These are phyloP conservation scores for Paracoccidioides brasiliensis DNA, from an alignment of 2,329 filamentous ascomycete species.

Conservation along the genomic window DNA sequence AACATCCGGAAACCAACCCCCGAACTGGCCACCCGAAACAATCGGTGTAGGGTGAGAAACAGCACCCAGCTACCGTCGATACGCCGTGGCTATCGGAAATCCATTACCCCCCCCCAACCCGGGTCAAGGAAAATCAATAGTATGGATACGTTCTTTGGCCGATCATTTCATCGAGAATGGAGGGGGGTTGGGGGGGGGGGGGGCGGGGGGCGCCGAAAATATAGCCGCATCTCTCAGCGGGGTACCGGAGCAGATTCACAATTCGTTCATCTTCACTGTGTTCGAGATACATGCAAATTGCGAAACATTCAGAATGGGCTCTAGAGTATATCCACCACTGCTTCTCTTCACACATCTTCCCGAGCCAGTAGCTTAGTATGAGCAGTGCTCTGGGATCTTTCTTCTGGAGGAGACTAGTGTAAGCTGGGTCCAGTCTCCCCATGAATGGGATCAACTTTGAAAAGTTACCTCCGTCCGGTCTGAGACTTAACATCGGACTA, in stretches of 20 bases:
- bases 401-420: conserved; percentile 16
- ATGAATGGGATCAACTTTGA: conserved; percentile 21
- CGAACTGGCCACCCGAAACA: too few relatives aligned
- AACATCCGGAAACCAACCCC: too few relatives aligned
- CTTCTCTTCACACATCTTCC: conserved; percentile 15
- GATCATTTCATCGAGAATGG: conserved; percentile 13
- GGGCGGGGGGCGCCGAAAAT: too few relatives aligned
- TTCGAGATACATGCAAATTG: conserved; percentile 27
- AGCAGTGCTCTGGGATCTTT: conserved; percentile 23
- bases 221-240: conserved; percentile 23
- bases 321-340: conserved; percentile 22
- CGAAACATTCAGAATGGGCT: conserved; percentile 22
- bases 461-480: conserved; percentile 15
- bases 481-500: conserved; percentile 18
- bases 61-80: too few relatives aligned
- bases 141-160: not conserved
- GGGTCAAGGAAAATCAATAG: not conserved
- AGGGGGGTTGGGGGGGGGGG: too few relatives aligned
- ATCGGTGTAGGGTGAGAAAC: too few relatives aligned
- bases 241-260: conserved; percentile 21
- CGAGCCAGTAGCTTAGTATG: conserved; percentile 25
- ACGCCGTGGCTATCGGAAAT: too few relatives aligned
- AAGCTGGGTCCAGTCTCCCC: conserved; percentile 21
- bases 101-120: too few relatives aligned
- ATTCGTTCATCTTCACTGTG: conserved; percentile 17